These are phyloP conservation scores for Tricholoma matsutake DNA, from an alignment of 768 basidiomycete genomes.

Conservation along the genomic window DNA sequence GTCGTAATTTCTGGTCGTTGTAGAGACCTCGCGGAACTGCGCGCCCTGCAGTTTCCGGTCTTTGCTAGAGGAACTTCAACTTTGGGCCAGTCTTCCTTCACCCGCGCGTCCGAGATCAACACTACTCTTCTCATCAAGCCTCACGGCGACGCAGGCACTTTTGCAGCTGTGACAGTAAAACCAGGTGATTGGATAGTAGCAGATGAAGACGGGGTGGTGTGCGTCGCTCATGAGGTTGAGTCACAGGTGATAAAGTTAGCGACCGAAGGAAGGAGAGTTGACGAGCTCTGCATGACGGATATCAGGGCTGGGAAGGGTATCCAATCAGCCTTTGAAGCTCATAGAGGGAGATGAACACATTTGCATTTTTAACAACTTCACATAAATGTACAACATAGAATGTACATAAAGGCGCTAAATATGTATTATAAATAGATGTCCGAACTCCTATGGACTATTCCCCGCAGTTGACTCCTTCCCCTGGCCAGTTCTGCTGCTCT, in stretches of 20 bases:
- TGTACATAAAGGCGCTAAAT: background rate
- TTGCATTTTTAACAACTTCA: background rate
- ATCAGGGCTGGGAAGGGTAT: constrained; percentile 74
- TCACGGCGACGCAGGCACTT: constrained; percentile 29
- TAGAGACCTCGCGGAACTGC: constrained; percentile 80
- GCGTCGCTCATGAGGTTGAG: constrained; percentile 57
- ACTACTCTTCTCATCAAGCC: constrained; percentile 56
- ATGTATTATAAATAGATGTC: background rate
- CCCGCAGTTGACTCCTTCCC: background rate
- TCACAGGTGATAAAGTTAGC: constrained; percentile 57
- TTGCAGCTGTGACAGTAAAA: constrained; percentile 54
- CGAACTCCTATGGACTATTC: background rate
- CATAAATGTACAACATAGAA: background rate
- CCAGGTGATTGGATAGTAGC: constrained; percentile 85
- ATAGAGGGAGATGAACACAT: constrained; percentile 45
- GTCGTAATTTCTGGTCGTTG: constrained; percentile 84
- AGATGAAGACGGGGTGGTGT: constrained; percentile 88
- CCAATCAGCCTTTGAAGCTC: constrained; percentile 71
- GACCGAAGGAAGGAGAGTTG: constrained; percentile 55
- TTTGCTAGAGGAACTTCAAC: constrained; percentile 83
- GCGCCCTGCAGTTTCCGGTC: constrained; percentile 67
- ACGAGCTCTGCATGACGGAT: constrained; percentile 70
- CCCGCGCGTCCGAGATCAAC: constrained; percentile 74
- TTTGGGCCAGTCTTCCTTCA: constrained; percentile 82
- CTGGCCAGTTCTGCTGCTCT: background rate